Conservation (phyloP, 768 basidiomycete genomes). For the Boletus sensibilis region DNA sequence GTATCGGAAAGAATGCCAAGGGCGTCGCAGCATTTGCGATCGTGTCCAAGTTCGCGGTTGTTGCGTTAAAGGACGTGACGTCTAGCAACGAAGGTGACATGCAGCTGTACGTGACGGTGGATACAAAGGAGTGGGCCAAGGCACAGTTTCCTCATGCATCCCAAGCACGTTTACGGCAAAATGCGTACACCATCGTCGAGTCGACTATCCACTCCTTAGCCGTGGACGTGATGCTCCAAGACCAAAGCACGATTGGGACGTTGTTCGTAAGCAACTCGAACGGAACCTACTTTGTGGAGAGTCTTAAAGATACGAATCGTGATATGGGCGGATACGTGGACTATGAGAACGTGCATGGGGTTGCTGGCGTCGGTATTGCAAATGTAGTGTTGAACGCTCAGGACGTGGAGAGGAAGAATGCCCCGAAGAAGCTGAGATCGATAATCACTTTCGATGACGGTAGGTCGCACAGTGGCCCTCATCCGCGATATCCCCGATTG, state of each 20-base stretch:
- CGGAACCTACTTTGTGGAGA: constrained; percentile 92
- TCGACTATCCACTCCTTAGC: constrained; percentile 90
- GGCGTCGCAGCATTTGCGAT: constrained; percentile 94
- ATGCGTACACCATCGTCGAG: constrained; percentile 95
- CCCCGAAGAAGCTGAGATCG: constrained; percentile 72
- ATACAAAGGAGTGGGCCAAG: constrained; percentile 81
- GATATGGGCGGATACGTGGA: constrained; percentile 89
- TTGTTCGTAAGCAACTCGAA: constrained; percentile 95
- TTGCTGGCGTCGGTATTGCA: constrained; percentile 89
- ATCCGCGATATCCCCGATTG: not conserved
- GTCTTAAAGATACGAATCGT: constrained; percentile 88
- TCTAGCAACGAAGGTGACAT: constrained; percentile 62
- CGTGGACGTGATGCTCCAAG: constrained; percentile 85
- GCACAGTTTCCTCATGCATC: constrained; percentile 92
- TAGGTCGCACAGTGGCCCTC: constrained; percentile 16
- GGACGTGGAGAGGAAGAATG: constrained; percentile 72
- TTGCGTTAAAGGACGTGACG: constrained; percentile 74
- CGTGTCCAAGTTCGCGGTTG: constrained; percentile 89
- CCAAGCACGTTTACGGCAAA: constrained; percentile 75
- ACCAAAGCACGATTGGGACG: constrained; percentile 70
- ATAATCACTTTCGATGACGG: constrained; percentile 91
- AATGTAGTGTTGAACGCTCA: constrained; percentile 83
- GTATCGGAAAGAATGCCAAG: constrained; percentile 78
- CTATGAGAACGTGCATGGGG: constrained; percentile 82
- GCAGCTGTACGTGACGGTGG: constrained; percentile 82